Conservation (phyloP, 1,139 yeast genomes). For the Hansenula sp. region DNA sequence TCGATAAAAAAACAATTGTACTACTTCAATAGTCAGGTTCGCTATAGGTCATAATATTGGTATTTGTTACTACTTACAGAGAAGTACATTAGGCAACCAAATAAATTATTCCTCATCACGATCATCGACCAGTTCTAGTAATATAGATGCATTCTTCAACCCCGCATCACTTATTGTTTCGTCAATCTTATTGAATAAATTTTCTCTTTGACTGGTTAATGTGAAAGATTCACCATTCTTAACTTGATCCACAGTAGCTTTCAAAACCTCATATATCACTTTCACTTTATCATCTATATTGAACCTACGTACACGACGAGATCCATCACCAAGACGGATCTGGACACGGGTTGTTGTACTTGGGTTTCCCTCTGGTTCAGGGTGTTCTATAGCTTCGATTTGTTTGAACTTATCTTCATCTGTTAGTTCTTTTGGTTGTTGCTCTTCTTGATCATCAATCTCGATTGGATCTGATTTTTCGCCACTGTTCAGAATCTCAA, state of each 20-base stretch:
- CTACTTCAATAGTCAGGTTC: too few relatives aligned
- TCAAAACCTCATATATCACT: conserved; percentile 56
- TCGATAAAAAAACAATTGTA: too few relatives aligned
- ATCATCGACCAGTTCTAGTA: conserved; percentile 47
- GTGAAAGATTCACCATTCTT: conserved; percentile 44
- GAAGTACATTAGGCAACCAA: not conserved
- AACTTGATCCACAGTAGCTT: conserved; percentile 48
- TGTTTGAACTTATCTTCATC: conserved; percentile 26
- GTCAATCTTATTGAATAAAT: conserved; percentile 57
- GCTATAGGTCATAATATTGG: too few relatives aligned
- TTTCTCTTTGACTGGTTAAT: conserved; percentile 58
- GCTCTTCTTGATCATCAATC: conserved; percentile 16
- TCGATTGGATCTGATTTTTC: conserved; percentile 17
- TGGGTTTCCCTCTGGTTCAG: conserved; percentile 57
- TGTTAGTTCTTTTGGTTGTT: conserved; percentile 14
- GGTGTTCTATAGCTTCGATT: conserved; percentile 42
- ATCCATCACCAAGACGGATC: conserved; percentile 82
- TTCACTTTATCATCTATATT: conserved; percentile 52
- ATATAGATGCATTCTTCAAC: conserved; percentile 74
- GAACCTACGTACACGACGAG: conserved; percentile 75
- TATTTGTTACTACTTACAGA: not conserved
- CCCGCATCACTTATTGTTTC: conserved; percentile 70
- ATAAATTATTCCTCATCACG: not conserved
- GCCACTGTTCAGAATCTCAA: conserved; percentile 11
- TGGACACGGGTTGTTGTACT: conserved; percentile 74